Evolutionary conservation across 164 flowering plant genomes (phyloP).

Genomic region (Berberis vulgaris): DNA sequence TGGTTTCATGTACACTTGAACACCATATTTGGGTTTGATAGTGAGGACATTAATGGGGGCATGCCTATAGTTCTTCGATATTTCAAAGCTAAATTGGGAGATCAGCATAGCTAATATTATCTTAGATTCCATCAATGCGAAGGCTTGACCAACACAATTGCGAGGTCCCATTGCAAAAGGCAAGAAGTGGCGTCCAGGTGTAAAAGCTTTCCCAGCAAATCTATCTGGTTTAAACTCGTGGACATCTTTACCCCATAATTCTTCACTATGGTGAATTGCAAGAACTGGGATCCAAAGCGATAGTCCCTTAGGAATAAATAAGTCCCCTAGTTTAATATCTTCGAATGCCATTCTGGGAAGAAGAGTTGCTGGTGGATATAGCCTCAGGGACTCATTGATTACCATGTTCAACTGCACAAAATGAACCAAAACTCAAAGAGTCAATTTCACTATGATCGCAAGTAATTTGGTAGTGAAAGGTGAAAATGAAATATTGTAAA

Average conservation of each 20-base stretch:
- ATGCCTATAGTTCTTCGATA: constrained; percentile 72
- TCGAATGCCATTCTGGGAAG: constrained; percentile 82
- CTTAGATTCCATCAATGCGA: constrained; percentile 92
- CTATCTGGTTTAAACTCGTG: constrained; percentile 85
- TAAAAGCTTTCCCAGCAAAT: constrained; percentile 41
- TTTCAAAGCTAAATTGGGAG: constrained; percentile 52
- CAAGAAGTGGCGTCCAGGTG: constrained; percentile 52
- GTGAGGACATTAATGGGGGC: constrained; percentile 79
- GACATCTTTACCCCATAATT: constrained; percentile 86
- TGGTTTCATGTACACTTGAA: constrained; percentile 60
- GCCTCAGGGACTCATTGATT: constrained; percentile 74
- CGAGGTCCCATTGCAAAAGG: constrained; percentile 88
- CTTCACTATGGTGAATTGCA: constrained; percentile 77
- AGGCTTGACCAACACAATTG: constrained; percentile 81
- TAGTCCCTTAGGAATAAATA: constrained; percentile 72
- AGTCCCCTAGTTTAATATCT: constrained; percentile 75
- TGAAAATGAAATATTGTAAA: neutral
- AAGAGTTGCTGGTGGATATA: constrained; percentile 83
- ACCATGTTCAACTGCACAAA: constrained; percentile 75
- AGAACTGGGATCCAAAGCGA: constrained; percentile 88
- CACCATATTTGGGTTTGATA: constrained; percentile 83
- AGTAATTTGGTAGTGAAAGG: neutral
- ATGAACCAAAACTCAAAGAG: neutral
- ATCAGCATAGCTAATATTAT: constrained; percentile 67
- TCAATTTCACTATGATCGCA: neutral